Base-by-base conservation (phyloP, 2,329 filamentous ascomycete genomes). In the Claviceps sp. region DNA sequence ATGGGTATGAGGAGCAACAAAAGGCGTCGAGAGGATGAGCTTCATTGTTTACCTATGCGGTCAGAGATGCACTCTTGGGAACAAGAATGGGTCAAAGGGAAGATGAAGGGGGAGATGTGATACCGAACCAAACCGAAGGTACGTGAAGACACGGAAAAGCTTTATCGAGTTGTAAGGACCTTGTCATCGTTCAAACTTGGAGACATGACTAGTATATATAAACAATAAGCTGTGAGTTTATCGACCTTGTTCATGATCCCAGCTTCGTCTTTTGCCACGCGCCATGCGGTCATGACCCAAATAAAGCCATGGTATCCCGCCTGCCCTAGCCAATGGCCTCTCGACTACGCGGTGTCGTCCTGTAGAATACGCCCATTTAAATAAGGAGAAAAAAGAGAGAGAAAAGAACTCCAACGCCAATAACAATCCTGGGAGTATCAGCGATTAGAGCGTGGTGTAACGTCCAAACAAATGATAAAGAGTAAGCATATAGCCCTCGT, bases 1-100 rank as follows among this genome's bases (percentile, higher is more conserved):
- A 98, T 66, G 91, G 89, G 18, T 75, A 77, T 26, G 77, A 78
- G 57, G 74, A 74, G 59, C 73, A 77, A 50, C 47, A 48, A n/a
- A 52, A 48, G 16, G 24, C 47, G n/a, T 22, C 47, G 49, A 26
- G 30, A 1, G 30, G 18, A 6, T 43, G 41, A 22, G 18, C 9
- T 43, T 22, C 20, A 24, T 43, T 5, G 6, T 5, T 5, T 13
- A 13, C 18, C 9, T 13, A 7, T 16, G 5, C 22, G 4, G 13
- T 49, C 13, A 13, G 41, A 20, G 42, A 24, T 6, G 30, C 30
- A 34, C 30, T 30, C 26, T 30, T 11, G 9, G 9, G 30, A 4
- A 1, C 9, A 34, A 34, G 30, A 4, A 11, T 34, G 11, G 30
- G 9, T 34, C 30, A 9, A 34, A 11, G 9, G 30, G 9, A 34